Evolutionary conservation across 2,329 filamentous ascomycete species (phyloP).

Genomic region (Fonsecaea multimorphosa): DNA sequence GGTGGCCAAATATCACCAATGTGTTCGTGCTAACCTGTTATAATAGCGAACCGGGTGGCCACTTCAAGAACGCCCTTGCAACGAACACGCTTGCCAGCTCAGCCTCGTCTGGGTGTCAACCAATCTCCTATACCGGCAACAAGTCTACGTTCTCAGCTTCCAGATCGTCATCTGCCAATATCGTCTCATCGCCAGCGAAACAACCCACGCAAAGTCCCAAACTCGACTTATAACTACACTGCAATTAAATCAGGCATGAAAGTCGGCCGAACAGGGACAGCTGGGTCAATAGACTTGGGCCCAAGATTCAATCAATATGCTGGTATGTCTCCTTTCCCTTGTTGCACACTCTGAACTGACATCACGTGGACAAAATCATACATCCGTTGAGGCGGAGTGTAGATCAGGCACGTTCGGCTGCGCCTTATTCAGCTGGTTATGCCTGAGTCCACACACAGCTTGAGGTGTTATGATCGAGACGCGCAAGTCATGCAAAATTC

Average conservation of each 20-base stretch:
- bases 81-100: conserved; percentile 19
- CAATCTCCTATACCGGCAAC: conserved; percentile 26
- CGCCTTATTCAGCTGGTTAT: not conserved
- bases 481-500: not conserved
- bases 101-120: conserved; percentile 16
- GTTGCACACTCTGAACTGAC: not conserved
- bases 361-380: not conserved
- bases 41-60: conserved; percentile 11
- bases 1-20: not conserved
- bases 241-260: conserved; percentile 17
- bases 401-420: not conserved
- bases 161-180: conserved; percentile 1
- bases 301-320: conserved; percentile 19
- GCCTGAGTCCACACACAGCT: not conserved
- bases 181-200: conserved; percentile 18
- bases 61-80: conserved; percentile 24
- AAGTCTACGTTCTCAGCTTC: conserved; percentile 11
- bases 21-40: conserved; percentile 15
- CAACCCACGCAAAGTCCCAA: conserved; percentile 12
- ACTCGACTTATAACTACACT: conserved; percentile 10
- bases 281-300: conserved; percentile 13
- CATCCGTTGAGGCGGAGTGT: conserved; percentile 1
- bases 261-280: conserved; percentile 16
- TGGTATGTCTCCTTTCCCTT: not conserved
- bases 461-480: not conserved